Percentiles rank a stretch among this genome's conserved stretches.
Evolutionary conservation across 2,329 filamentous ascomycete species (phyloP).

Genomic region (Calonectria multiphialidica): DNA sequence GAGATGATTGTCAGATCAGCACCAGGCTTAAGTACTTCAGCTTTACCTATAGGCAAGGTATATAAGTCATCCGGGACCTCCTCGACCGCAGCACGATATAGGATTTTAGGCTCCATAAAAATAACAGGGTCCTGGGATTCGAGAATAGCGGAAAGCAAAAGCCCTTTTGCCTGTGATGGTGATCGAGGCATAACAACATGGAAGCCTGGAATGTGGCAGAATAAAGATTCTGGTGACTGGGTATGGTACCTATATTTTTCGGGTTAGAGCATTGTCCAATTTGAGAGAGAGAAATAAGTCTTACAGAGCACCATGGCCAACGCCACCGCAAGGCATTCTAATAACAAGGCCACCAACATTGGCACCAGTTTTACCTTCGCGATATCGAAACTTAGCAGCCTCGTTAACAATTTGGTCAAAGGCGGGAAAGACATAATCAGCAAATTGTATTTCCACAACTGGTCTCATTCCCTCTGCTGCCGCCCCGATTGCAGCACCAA

Average conservation of each 20-base stretch:
- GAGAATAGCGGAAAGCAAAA: constrained; percentile 80
- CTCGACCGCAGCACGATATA: constrained; percentile 92
- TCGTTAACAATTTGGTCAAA: constrained; percentile 96
- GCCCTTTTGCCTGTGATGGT: constrained; percentile 86
- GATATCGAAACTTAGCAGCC: constrained; percentile 86
- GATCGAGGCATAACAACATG: constrained; percentile 89
- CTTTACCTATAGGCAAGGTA: constrained; percentile 83
- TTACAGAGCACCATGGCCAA: constrained; percentile 83
- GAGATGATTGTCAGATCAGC: constrained; percentile 85
- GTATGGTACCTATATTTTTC: constrained; percentile 75
- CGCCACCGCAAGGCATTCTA: constrained; percentile 88
- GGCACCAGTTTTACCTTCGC: constrained; percentile 69
- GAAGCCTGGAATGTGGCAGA: constrained; percentile 88
- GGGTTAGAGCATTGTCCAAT: background rate
- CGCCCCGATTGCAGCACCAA: constrained; percentile 90
- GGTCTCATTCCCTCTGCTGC: constrained; percentile 92
- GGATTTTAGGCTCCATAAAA: constrained; percentile 92
- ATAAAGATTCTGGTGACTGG: constrained; percentile 87
- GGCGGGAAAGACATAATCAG: constrained; percentile 91
- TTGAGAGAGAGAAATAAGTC: background rate
- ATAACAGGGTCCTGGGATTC: constrained; percentile 82
- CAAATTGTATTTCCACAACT: constrained; percentile 93
- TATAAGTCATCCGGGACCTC: constrained; percentile 86
- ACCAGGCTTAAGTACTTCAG: constrained; percentile 83
- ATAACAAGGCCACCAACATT: constrained; percentile 83